These are phyloP conservation scores for Cladophialophora immunda DNA, from an alignment of 2,329 filamentous ascomycete genomes.

Conservation along the genomic window DNA sequence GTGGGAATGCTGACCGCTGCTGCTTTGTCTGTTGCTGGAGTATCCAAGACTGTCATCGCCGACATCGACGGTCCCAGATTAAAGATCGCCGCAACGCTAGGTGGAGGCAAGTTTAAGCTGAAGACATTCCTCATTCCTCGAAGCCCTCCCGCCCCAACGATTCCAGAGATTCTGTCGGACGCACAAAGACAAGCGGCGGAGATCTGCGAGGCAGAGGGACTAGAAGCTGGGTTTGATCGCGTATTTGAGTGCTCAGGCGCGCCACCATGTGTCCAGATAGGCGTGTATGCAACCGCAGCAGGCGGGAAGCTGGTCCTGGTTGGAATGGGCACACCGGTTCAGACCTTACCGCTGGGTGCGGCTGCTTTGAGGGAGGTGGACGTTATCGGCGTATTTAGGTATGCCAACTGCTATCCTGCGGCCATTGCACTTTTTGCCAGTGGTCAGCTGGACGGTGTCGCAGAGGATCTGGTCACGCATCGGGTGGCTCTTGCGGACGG, in stretches of 20 bases:
- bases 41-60: constrained; percentile 65
- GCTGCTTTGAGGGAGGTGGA: constrained; percentile 66
- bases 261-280: constrained; percentile 55
- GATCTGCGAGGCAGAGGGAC: constrained; percentile 43
- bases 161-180: constrained; percentile 53
- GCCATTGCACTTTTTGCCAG: constrained; percentile 62
- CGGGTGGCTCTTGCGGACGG: constrained; percentile 57
- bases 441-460: constrained; percentile 58
- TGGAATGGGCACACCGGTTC: constrained; percentile 65
- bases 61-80: constrained; percentile 67
- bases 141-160: constrained; percentile 35
- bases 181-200: constrained; percentile 48
- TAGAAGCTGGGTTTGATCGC: constrained; percentile 50
- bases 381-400: constrained; percentile 66
- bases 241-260: constrained; percentile 59
- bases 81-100: constrained; percentile 60
- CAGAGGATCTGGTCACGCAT: constrained; percentile 64
- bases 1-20: constrained; percentile 68
- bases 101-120: constrained; percentile 47
- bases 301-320: constrained; percentile 64
- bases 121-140: constrained; percentile 48
- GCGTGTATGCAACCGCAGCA: constrained; percentile 55
- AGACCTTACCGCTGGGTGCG: constrained; percentile 62
- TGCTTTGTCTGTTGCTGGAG: constrained; percentile 63
- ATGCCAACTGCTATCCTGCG: constrained; percentile 63